Percentiles rank a stretch among this genome's conserved stretches.
These are phyloP conservation scores for Metschnikowia peoriensis DNA, from an alignment of 805 yeast species.

Conservation along the genomic window DNA sequence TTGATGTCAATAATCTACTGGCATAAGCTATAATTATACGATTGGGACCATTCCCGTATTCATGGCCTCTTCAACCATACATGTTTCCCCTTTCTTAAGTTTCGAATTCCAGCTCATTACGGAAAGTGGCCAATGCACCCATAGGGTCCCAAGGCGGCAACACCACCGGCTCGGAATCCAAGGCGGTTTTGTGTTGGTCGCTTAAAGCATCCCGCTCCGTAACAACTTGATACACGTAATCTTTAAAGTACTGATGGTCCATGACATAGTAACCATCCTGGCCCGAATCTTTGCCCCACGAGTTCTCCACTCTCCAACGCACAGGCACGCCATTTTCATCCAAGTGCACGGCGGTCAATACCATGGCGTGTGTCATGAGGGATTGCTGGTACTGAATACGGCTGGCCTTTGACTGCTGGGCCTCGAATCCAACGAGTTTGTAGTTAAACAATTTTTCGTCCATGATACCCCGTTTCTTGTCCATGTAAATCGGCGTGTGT, in stretches of 20 bases:
- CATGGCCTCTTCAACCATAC: too few species aligned
- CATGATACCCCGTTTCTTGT: constrained; percentile 22
- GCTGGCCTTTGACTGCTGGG: constrained; percentile 18
- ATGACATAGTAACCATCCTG: constrained; percentile 65
- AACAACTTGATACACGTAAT: constrained; percentile 68
- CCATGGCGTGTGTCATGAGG: constrained; percentile 25
- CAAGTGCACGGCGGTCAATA: constrained; percentile 20
- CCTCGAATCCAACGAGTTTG: constrained; percentile 15
- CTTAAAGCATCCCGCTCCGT: constrained; percentile 32
- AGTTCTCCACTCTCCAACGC: constrained; percentile 73
- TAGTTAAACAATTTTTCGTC: constrained; percentile 19
- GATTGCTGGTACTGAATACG: constrained; percentile 20
- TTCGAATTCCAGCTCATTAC: constrained; percentile 2
- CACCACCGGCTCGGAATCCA: constrained; percentile 44
- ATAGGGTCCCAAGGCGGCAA: constrained; percentile 78
- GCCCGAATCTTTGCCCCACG: constrained; percentile 73
- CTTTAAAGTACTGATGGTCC: constrained; percentile 73
- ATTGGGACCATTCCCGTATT: too few species aligned
- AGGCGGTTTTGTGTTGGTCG: constrained; percentile 35
- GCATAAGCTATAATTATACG: too few species aligned
- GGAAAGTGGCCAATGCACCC: constrained; percentile 61
- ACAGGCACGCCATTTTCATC: constrained; percentile 49
- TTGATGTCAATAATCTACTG: too few species aligned
- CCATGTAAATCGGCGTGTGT: constrained; percentile 23
- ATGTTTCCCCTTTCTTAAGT: neutral